Evolutionary conservation across 768 basidiomycete species (phyloP), one percentile per base, ranked within the genome.

Genomic region (Lepiota brunneoincarnata): DNA sequence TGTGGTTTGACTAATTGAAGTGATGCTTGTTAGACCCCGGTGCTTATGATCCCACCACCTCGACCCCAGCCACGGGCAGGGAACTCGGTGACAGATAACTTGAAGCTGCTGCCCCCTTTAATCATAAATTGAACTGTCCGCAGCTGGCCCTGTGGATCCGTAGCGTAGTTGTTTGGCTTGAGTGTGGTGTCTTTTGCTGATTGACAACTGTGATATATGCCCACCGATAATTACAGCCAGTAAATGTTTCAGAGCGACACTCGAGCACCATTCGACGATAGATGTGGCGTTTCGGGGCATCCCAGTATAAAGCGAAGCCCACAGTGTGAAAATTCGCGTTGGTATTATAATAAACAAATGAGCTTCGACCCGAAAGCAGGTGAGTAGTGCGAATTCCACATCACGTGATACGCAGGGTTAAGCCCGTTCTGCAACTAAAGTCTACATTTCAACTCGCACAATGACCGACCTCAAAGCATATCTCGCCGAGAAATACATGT

Each of bases 401-500:
- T 43, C 42, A 43, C 42, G 20, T 26, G 23, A 31, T 23, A 23
- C 23, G 9, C 23, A 24, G 14, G 3, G n/a, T 1, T 28, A 46
- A 31, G 26, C 20, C 21, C 3, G 2, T 31, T 14, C n/a, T 14
- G 1, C 14, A 4, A 2, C n/a, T 12, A 10, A 18, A 23, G 7
- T n/a, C 26, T 35, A 4, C 4, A 17, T 39, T 44, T 17, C 9
- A 36, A 49, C 42, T 41, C 44, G 31, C 35, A 63, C 40, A 37
- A 80, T 78, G 77, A 70, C 79, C 14, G 65, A 70, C 54, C 79
- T 95, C 74, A 87, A 93, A 67, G 77, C 90, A 20, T 95, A 95
- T 67, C 80, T 95, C 15, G 92, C 92, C 0, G 81, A 87, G 59
- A 92, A 91, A 58, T 98, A 98, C 74, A 96, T 98, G 94, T 86